Conservation (phyloP, 2,329 filamentous ascomycete species). For the Pseudogymnoascus sp. region DNA sequence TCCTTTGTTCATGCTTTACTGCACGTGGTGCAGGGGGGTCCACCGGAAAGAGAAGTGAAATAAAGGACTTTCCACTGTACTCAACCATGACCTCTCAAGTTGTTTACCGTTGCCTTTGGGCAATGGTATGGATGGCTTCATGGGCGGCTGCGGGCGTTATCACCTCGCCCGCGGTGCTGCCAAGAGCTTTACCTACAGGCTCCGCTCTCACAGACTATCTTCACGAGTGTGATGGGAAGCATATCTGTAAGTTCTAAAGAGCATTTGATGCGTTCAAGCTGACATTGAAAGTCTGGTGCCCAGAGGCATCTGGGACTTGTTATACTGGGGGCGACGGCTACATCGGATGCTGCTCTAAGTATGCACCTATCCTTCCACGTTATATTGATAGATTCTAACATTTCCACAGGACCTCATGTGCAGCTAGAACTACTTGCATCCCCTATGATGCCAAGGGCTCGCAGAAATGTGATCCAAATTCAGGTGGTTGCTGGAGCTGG, state of each 20-base stretch:
- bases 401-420: neutral
- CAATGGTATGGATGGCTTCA: neutral
- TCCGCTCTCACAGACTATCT: neutral
- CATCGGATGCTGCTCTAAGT: neutral
- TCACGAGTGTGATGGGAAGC: neutral
- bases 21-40: neutral
- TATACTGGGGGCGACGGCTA: conserved; percentile 1
- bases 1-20: neutral
- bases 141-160: neutral
- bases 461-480: neutral
- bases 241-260: neutral
- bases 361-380: neutral
- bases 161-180: neutral
- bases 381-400: neutral
- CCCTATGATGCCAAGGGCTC: neutral
- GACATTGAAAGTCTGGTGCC: conserved; percentile 2
- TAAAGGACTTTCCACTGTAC: neutral
- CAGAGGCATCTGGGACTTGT: conserved; percentile 2
- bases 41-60: neutral
- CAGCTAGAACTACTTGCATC: neutral
- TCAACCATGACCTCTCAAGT: neutral
- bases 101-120: neutral
- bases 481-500: neutral
- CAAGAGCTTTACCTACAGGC: neutral
- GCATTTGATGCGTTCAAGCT: neutral